A percentile compares a stretch with the other conserved stretches of the same genome.
Conservation (phyloP, 2,329 filamentous ascomycete species). For the Neophaeococcomyces aloes region DNA sequence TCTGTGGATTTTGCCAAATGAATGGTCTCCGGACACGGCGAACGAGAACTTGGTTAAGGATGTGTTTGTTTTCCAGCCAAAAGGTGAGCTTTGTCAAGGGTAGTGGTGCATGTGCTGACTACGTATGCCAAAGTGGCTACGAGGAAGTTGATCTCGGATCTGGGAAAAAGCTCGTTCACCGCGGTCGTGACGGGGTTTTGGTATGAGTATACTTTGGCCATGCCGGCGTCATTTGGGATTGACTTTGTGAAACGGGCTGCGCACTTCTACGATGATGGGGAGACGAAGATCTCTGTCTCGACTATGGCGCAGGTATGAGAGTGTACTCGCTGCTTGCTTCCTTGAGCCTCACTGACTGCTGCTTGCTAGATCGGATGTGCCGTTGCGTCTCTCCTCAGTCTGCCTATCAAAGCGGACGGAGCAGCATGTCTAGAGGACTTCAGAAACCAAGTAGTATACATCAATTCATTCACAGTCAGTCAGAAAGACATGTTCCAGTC, state of each 20-base stretch:
- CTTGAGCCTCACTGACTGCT: too few relatives aligned
- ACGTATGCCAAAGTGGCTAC: slow-evolving; percentile 8
- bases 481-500: slow-evolving; percentile 57
- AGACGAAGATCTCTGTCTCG: slow-evolving; percentile 44
- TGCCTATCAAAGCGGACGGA: slow-evolving; percentile 31
- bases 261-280: slow-evolving; percentile 47
- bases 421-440: slow-evolving; percentile 34
- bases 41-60: slow-evolving; percentile 30
- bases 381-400: slow-evolving; percentile 41
- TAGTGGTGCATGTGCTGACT: too few relatives aligned
- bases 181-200: slow-evolving; percentile 39
- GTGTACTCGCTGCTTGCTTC: not conserved
- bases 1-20: slow-evolving; percentile 47
- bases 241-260: slow-evolving; percentile 35
- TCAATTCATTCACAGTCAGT: slow-evolving; percentile 45
- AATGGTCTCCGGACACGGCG: slow-evolving; percentile 27
- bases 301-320: slow-evolving; percentile 45
- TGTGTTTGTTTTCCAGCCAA: not conserved
- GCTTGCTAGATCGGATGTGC: slow-evolving; percentile 35
- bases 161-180: slow-evolving; percentile 36
- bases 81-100: not conserved
- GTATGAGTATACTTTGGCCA: slow-evolving; percentile 43
- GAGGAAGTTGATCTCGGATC: slow-evolving; percentile 30
- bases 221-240: slow-evolving; percentile 36
- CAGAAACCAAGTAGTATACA: slow-evolving; percentile 40